Conservation (phyloP, 2,329 filamentous ascomycete species). For the Ophiostoma quercus region DNA sequence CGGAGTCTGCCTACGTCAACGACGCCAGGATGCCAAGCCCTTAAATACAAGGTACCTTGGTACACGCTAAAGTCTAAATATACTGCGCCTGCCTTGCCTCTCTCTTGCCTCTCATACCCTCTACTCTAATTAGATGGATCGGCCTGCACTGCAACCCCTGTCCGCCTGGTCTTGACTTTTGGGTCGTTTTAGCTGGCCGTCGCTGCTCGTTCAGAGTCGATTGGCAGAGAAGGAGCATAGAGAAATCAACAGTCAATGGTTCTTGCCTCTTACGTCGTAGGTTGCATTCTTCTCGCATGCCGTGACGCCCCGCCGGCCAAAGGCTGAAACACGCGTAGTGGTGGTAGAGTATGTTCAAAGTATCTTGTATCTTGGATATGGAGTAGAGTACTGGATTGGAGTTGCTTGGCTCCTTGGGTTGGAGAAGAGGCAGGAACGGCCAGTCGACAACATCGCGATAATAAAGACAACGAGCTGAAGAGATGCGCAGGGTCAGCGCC, state of each 20-base stretch:
- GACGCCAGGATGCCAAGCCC: not conserved
- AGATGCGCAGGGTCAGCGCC: no score
- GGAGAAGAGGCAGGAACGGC: no score
- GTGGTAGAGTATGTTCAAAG: not conserved
- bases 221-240: not conserved
- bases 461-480: no score
- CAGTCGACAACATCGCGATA: no score
- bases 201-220: not conserved
- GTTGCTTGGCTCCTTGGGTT: no score
- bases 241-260: not conserved
- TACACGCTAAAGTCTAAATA: not conserved
- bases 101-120: no score
- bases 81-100: no score
- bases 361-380: no score
- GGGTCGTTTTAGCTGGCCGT: not conserved
- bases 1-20: slow-evolving; percentile 11
- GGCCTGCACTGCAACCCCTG: not conserved
- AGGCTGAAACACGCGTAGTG: not conserved
- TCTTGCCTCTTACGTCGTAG: not conserved
- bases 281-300: not conserved
- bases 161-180: not conserved
- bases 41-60: not conserved
- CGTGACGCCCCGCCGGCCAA: not conserved
- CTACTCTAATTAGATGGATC: not conserved
- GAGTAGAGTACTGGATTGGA: no score